Conservation (phyloP, 2,329 filamentous ascomycete genomes). For the Scolecobasidium constrictum region DNA sequence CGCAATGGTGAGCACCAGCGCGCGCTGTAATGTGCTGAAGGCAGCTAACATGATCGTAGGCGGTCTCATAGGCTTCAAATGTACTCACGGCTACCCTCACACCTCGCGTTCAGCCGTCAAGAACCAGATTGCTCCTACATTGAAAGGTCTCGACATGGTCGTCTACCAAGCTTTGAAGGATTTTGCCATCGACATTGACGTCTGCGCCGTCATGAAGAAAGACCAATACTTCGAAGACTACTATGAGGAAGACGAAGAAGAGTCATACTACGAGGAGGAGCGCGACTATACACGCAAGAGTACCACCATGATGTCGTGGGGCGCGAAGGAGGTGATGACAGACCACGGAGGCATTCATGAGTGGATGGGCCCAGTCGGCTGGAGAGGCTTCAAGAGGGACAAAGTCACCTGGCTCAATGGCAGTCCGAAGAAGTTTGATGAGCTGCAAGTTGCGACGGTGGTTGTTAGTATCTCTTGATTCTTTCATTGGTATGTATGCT, state of each 20-base stretch:
- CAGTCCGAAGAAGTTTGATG: background rate
- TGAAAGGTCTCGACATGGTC: conserved; percentile 38
- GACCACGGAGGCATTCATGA: background rate
- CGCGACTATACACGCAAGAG: background rate
- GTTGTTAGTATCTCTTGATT: background rate
- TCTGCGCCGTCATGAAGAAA: conserved; percentile 20
- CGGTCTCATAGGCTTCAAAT: conserved; percentile 18
- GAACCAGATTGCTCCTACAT: conserved; percentile 19
- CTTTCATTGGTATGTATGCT: background rate
- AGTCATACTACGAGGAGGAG: conserved; percentile 16
- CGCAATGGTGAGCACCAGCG: conserved; percentile 18
- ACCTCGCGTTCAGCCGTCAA: conserved; percentile 36
- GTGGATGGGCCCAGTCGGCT: background rate
- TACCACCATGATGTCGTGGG: background rate
- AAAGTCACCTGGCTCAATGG: background rate
- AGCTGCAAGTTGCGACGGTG: background rate
- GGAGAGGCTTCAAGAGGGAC: background rate
- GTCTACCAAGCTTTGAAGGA: conserved; percentile 27
- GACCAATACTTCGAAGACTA: conserved; percentile 2
- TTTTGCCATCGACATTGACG: conserved; percentile 19
- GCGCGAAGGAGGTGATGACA: background rate
- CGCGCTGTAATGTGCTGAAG: background rate
- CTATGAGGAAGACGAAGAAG: background rate
- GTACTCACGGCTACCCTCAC: conserved; percentile 30
- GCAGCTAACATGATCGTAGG: background rate